Evolutionary conservation across 106 monocot genomes (phyloP), one percentile per base, ranked within the genome.

Genomic region (Apostasia shenzhenica): DNA sequence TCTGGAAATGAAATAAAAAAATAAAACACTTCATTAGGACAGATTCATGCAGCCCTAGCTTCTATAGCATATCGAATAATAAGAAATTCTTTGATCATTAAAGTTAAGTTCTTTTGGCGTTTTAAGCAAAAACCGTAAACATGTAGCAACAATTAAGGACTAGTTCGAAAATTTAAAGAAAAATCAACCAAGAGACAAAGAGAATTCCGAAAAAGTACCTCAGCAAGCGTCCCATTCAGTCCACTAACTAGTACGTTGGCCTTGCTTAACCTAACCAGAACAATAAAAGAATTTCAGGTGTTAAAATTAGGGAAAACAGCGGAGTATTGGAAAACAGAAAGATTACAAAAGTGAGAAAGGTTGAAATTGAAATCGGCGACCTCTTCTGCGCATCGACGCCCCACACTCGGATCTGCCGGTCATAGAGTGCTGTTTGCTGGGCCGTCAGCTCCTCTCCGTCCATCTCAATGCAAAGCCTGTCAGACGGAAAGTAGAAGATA

Each of bases 371-470:
- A 50, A 38, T 9, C 1, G 5, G 1, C 39, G 40, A 89, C 95
- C 88, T 79, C 65, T 82, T 86, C 81, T 97, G 92, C 4, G 95
- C 92, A 52, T 97, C 86, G 51, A 88, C 93, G 55, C 89, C 93
- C 93, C 93, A 94, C 1, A 94, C 90, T 43, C 93, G 89, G 49
- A 92, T 97, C 82, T 97, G 95, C 44, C 92, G 88, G 53, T 97
- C 95, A 73, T 92, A 97, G 2, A 92, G 82, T 14, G 91, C 95
- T 0, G 92, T 95, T 72, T 97, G 84, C 67, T 97, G 92, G 51
- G 88, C 95, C 41, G 86, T 97, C 59, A 97, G 73, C 71, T 92
- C 92, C 74, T 87, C 93, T 10, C 78, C 90, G 11, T 79, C 79
- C 89, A 89, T 89, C 67, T 14, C 37, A 43, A 81, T 67, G 56